phyloP scores from a whole-genome alignment of 2,329 filamentous ascomycete genomes.

The Fusarium goolgardi region DNA sequence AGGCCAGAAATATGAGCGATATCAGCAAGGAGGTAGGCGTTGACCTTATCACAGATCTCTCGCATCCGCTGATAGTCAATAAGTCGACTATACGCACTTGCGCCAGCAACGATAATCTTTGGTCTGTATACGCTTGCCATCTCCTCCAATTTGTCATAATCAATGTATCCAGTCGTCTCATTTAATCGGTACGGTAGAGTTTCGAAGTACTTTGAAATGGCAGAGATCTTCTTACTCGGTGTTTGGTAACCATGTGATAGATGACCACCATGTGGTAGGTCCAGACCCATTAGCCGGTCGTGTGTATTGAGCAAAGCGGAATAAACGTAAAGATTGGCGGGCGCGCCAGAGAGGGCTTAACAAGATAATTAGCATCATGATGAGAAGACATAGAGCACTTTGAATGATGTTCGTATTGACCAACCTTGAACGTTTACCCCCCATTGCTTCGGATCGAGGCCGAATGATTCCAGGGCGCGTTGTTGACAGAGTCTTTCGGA shows the following conservation, averaged over 20 bases:
- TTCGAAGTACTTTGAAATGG: slow-evolving; percentile 98
- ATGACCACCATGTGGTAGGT: slow-evolving; percentile 95
- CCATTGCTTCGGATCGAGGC: slow-evolving; percentile 86
- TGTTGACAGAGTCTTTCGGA: slow-evolving; percentile 90
- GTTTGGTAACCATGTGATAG: slow-evolving; percentile 98
- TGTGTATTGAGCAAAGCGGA: slow-evolving; percentile 92
- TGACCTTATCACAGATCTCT: slow-evolving; percentile 88
- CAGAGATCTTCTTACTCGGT: slow-evolving; percentile 94
- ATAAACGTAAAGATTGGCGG: slow-evolving; percentile 90
- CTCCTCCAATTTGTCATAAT: slow-evolving; percentile 92
- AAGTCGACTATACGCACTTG: slow-evolving; percentile 93
- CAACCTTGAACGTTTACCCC: slow-evolving; percentile 94
- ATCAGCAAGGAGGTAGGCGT: slow-evolving; percentile 92
- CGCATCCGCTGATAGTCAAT: slow-evolving; percentile 96
- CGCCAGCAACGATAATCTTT: slow-evolving; percentile 94
- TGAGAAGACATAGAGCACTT: background rate
- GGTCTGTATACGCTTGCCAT: slow-evolving; percentile 89
- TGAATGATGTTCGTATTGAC: slow-evolving; percentile 45
- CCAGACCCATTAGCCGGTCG: slow-evolving; percentile 95
- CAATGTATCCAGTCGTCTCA: slow-evolving; percentile 90
- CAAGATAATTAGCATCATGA: slow-evolving; percentile 21
- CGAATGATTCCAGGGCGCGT: slow-evolving; percentile 88
- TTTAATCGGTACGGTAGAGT: slow-evolving; percentile 94
- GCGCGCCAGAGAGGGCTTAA: slow-evolving; percentile 79
- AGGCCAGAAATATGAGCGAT: slow-evolving; percentile 98